Evolutionary conservation across 495 filamentous ascomycete species (phyloP), one percentile per base, ranked within the genome.

Genomic region (Penicillium canariense): DNA sequence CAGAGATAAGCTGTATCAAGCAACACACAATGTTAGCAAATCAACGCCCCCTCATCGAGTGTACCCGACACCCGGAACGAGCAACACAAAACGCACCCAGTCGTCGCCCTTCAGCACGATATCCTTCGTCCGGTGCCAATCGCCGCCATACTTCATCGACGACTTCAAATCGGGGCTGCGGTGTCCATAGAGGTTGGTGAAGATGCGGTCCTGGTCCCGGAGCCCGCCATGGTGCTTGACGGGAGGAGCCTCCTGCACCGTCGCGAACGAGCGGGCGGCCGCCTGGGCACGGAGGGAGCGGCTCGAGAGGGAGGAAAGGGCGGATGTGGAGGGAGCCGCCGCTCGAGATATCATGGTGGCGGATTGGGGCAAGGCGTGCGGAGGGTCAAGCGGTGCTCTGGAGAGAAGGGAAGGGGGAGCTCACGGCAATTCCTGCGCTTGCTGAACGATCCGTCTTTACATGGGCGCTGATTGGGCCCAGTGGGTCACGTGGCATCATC

Each of bases 91-190:
- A 66, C 80, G 60, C 74, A 88, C 87, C 94, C 94, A 98, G 66
- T 98, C 94, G 74, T 98, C 87, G 48, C 94, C 94, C 80, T 98
- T 97, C 58, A 89, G 71, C 48, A 98, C 70, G 42, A 98, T 98
- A 73, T 98, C 94, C 81, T 98, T 98, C 45, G 94, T 98, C 80
- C 93, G 96, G 77, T 98, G 82, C 94, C 94, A 98, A 72, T 98
- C 95, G 62, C 94, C 95, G 62, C 94, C 94, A 80, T 93, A 96
- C 77, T 96, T 96, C 89, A 87, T 90, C n/a, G 94, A 90, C 56
- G 81, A 86, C 80, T 93, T 91, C 51, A 98, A 74, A 77, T 97
- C 92, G 39, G 88, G 79, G 26, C 89, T 89, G 81, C 88, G 91
- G 63, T 94, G 90, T 55, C 87, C 85, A 77, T 97, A 98, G 18